A percentile compares a stretch with the other conserved stretches of the same genome.
Conservation (phyloP, 1,139 yeast genomes). For the Scheffersomyces illinoinensis region DNA sequence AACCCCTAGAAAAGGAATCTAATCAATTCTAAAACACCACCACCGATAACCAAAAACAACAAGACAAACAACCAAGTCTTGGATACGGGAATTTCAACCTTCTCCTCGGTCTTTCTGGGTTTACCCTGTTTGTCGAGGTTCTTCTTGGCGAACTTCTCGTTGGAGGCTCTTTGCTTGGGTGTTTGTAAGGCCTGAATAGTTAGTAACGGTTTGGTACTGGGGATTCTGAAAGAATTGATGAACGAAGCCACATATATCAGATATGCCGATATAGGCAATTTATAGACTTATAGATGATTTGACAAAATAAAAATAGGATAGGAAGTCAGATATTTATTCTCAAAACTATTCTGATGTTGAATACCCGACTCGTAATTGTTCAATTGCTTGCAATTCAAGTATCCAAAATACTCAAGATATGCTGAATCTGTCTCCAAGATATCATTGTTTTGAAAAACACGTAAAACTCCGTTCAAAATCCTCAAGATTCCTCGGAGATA, state of each 20-base stretch:
- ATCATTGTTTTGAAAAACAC: neutral
- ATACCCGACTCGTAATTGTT: neutral
- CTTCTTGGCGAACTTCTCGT: slow-evolving; percentile 74
- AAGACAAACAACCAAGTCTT: slow-evolving; percentile 61
- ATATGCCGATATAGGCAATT: neutral
- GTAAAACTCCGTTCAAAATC: neutral
- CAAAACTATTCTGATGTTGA: neutral
- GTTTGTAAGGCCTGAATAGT: slow-evolving; percentile 56
- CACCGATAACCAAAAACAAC: slow-evolving; percentile 76
- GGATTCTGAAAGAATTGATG: neutral
- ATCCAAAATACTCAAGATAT: neutral
- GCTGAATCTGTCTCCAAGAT: neutral
- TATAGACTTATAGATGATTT: neutral
- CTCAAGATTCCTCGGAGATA: neutral
- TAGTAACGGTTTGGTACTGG: neutral
- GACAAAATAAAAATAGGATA: too few species aligned
- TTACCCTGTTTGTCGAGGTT: slow-evolving; percentile 73
- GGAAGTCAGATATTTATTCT: neutral
- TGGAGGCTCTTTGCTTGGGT: slow-evolving; percentile 83
- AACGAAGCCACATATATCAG: neutral
- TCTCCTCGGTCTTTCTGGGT: slow-evolving; percentile 41
- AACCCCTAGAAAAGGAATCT: slow-evolving; percentile 44
- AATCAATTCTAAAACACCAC: slow-evolving; percentile 73
- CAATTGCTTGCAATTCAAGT: neutral
- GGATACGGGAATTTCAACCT: slow-evolving; percentile 50